Evolutionary conservation across 106 monocot genomes (phyloP).

Genomic region (Acorus calamus): DNA sequence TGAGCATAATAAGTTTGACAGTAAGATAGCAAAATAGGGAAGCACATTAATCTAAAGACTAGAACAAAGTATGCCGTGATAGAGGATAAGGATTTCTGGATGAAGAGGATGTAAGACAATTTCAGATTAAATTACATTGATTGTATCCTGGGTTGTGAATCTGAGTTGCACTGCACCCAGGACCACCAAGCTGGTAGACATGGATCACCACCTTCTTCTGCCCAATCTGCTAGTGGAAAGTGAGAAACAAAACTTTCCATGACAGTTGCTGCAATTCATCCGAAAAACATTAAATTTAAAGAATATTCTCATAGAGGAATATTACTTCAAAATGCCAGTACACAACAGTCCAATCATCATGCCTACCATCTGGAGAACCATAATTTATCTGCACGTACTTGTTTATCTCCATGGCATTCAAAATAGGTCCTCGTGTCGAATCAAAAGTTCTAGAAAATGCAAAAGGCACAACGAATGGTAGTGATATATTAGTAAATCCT

Average conservation of each 20-base stretch:
- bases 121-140: conserved; percentile 50
- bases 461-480: conserved; percentile 87
- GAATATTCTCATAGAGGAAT: no score
- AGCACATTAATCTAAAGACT: no score
- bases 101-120: background rate
- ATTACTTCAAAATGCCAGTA: no score
- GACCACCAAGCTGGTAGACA: conserved; percentile 86
- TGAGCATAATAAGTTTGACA: no score
- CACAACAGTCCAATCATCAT: background rate
- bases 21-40: no score
- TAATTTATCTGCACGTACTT: conserved; percentile 55
- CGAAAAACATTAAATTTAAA: background rate
- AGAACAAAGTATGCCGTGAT: no score
- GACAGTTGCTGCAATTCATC: conserved; percentile 27
- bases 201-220: conserved; percentile 94
- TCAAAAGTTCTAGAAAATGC: conserved; percentile 86
- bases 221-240: conserved; percentile 60
- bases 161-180: conserved; percentile 83
- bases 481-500: conserved; percentile 61
- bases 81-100: no score
- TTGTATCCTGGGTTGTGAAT: conserved; percentile 51
- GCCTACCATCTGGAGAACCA: conserved; percentile 82
- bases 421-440: conserved; percentile 77
- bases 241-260: conserved; percentile 56
- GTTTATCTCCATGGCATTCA: conserved; percentile 94